These are phyloP conservation scores for Apophysomyces ossiformis DNA, from an alignment of 371 early-diverging fungal species.

Conservation along the genomic window DNA sequence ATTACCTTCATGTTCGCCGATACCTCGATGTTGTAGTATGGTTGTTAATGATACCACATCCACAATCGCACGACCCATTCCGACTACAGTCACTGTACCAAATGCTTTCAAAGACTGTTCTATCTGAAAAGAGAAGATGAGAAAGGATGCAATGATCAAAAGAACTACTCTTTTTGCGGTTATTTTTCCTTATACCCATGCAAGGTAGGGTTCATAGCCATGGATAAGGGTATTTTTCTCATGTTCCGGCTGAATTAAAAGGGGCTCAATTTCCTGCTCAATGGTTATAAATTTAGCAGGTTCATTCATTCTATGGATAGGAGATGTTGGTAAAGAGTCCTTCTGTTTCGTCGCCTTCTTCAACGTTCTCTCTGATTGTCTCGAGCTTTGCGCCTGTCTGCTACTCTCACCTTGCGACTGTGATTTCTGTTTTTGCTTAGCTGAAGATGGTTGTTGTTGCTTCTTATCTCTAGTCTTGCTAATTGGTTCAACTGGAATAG, in stretches of 20 bases:
- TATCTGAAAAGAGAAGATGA: constrained; percentile 23
- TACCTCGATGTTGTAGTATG: constrained; percentile 40
- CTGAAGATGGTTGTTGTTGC: background rate
- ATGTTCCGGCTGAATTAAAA: constrained; percentile 17
- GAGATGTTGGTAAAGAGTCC: background rate
- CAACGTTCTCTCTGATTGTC: background rate
- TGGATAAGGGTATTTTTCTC: constrained; percentile 26
- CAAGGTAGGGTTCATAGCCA: constrained; percentile 48
- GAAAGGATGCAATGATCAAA: background rate
- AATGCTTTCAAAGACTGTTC: constrained; percentile 32
- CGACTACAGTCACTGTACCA: constrained; percentile 42
- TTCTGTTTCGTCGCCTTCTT: background rate
- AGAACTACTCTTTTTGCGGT: background rate
- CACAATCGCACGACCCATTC: constrained; percentile 46
- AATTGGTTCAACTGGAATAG: background rate
- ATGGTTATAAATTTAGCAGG: constrained; percentile 41
- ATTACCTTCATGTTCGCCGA: constrained; percentile 48
- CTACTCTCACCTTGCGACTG: background rate
- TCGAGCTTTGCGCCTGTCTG: background rate
- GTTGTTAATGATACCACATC: constrained; percentile 45
- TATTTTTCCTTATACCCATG: constrained; percentile 31
- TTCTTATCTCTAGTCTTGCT: constrained; percentile 5
- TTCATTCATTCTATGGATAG: constrained; percentile 10
- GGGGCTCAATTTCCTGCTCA: constrained; percentile 44
- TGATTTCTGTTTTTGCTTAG: background rate